Base-by-base conservation (phyloP, 495 filamentous ascomycete genomes). In the Podospora tetraspora region DNA sequence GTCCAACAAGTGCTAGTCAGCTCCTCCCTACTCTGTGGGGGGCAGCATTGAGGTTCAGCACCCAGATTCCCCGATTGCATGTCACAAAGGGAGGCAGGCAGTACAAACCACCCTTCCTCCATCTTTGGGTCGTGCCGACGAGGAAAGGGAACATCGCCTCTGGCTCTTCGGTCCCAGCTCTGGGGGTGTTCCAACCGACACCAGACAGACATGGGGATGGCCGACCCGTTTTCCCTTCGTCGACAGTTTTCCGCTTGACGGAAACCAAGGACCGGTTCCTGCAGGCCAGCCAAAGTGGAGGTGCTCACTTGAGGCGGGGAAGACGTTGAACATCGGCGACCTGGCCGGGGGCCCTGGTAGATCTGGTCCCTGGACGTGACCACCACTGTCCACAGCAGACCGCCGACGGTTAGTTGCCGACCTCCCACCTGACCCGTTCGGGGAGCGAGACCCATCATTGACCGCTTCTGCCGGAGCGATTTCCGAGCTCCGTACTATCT, bases 261-360 rank as follows among this genome's bases (percentile, higher is more conserved):
- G 11, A n/a, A 37, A 52, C 57, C 29, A 66, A 27, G 24, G 30
- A 59, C 52, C 52, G 21, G 16, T 29, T 65, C 27, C 12, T 27
- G 21, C 52, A 66, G 13, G 16, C 29, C 19, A 9, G 37, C 32
- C 56, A 52, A 27, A 59, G 24, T n/a, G 43, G 22, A 62, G 67
- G 29, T 52, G 27, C 27, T 52, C 30, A 68, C 57, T 43, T 43
- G 34, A 61, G 30, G 52, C 59, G 43, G 32, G 34, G 58, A 66
- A 57, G 61, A 61, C 52, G 34, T 30, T 70, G 56, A 59, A 69
- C 24, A 68, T 75, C 73, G 73, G 69, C 71, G 73, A 75, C 73
- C 73, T 69, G 63, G 61, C 60, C 57, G 34, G 62, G 67, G 67
- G 67, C 63, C 71, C 73, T 56, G 62, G 24, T 56, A 59, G 66